Conservation (phyloP, 768 basidiomycete species). For the Hortiboletus flavorubellus region DNA sequence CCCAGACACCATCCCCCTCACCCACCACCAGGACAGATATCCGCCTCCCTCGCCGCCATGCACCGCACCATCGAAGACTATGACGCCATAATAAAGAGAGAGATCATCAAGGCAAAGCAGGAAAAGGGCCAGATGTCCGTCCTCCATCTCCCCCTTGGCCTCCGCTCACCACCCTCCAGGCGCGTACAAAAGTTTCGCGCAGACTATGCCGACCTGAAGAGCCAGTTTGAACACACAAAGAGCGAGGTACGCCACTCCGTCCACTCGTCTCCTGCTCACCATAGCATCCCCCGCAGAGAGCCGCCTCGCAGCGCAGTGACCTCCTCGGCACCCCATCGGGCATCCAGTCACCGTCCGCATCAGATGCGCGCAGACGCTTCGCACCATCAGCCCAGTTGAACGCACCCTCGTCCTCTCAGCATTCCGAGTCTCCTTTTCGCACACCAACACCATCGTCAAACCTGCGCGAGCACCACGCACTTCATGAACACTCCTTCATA, state of each 20-base stretch:
- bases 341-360: conserved; percentile 27
- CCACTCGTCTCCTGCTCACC: background rate
- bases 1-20: background rate
- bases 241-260: conserved; percentile 36
- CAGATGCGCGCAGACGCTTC: conserved; percentile 67
- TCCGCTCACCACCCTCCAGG: conserved; percentile 40
- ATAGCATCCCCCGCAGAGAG: conserved; percentile 41
- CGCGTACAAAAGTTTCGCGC: conserved; percentile 89
- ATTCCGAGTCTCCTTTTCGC: conserved; percentile 87
- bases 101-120: conserved; percentile 94
- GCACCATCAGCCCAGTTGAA: conserved; percentile 30
- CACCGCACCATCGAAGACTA: conserved; percentile 95
- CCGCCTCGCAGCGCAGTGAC: conserved; percentile 58
- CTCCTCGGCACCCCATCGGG: conserved; percentile 51
- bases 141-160: background rate
- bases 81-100: conserved; percentile 93
- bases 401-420: conserved; percentile 47
- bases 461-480: conserved; percentile 70
- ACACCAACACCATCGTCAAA: conserved; percentile 51
- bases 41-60: conserved; percentile 94
- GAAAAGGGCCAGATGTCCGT: conserved; percentile 91
- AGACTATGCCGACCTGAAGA: conserved; percentile 80
- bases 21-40: conserved; percentile 80
- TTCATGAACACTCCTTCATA: conserved; percentile 87
- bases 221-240: conserved; percentile 80